Conservation (phyloP, 768 basidiomycete species). For the Mycena crocata region DNA sequence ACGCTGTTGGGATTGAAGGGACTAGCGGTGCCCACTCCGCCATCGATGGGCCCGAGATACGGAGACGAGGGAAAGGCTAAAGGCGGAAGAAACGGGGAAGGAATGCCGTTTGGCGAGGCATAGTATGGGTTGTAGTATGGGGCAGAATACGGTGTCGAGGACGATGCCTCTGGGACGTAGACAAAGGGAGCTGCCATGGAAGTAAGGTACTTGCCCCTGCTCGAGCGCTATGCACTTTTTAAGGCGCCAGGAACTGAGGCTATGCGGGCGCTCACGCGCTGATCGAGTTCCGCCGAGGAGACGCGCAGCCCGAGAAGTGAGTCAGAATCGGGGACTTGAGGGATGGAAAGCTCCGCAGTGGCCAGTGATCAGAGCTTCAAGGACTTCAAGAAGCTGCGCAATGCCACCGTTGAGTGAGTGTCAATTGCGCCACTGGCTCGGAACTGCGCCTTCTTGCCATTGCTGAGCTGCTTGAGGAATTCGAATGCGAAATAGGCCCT, state of each 20-base stretch:
- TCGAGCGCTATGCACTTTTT: background rate
- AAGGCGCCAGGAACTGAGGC: background rate
- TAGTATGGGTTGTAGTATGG: conserved; percentile 18
- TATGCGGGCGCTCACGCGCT: background rate
- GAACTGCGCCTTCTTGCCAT: too few species aligned
- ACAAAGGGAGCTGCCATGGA: conserved; percentile 29
- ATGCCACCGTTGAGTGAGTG: too few species aligned
- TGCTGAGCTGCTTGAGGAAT: too few species aligned
- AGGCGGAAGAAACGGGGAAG: conserved; percentile 26
- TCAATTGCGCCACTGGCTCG: too few species aligned
- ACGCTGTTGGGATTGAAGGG: conserved; percentile 22
- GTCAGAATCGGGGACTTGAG: background rate
- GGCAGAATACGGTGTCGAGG: background rate
- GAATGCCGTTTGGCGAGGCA: background rate
- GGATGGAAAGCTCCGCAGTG: too few species aligned
- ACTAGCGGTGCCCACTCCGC: background rate
- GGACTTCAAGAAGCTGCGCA: too few species aligned
- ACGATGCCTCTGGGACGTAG: conserved; percentile 20
- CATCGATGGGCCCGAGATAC: background rate
- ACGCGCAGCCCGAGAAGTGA: conserved; percentile 3
- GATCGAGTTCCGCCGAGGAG: background rate
- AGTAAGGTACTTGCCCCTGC: background rate
- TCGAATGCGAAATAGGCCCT: too few species aligned
- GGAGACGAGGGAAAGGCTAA: conserved; percentile 15
- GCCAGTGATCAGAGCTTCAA: too few species aligned